Base-by-base conservation (phyloP, 768 basidiomycete species). In the Lactarius vividus region DNA sequence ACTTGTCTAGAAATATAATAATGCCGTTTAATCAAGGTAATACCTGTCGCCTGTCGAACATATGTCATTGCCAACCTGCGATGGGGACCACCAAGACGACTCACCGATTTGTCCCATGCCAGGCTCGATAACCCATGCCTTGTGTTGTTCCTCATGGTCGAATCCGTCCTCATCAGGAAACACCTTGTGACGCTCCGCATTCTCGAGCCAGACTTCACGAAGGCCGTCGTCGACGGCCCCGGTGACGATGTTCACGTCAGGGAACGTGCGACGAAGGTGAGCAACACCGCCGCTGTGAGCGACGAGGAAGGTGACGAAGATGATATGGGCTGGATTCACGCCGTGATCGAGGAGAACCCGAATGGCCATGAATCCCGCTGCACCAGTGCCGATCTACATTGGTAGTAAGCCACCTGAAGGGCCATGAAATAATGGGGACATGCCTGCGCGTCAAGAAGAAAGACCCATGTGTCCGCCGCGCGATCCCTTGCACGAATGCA, bases 301-400 rank as follows among this genome's bases (percentile, higher is more conserved):
- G 57, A 96, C 89, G 10, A 98, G 81, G 78, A 96, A 94, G 0
- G 94, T 89, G 16, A 95, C 85, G 72, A 96, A 96, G 63, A 97
- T 86, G 70, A 97, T 96, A 71, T 85, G 87, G 66, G 89, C 86
- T 75, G 94, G 85, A 62, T 75, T 83, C 20, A 96, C 88, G 15
- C 96, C 94, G 70, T 99, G 96, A 74, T 99, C 96, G 20, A 98
- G 82, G 11, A 98, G 79, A 13, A 96, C 85, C 33, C 96, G 89
- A 67, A 99, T 92, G 0, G 95, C 89, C 96, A 98, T 98, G 75
- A 98, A 91, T 23, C 89, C 88, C 4, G 92, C 87, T 0, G 96
- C 95, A 5, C 89, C 96, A 0, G 96, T 98, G 7, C 93, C 94
- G 74, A 98, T 94, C 88, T 96, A 69, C 20, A 40, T 16, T 23